phyloP scores from a whole-genome alignment of 225 moss, liverwort and hornwort genomes.

The Lunularia cruciata region DNA sequence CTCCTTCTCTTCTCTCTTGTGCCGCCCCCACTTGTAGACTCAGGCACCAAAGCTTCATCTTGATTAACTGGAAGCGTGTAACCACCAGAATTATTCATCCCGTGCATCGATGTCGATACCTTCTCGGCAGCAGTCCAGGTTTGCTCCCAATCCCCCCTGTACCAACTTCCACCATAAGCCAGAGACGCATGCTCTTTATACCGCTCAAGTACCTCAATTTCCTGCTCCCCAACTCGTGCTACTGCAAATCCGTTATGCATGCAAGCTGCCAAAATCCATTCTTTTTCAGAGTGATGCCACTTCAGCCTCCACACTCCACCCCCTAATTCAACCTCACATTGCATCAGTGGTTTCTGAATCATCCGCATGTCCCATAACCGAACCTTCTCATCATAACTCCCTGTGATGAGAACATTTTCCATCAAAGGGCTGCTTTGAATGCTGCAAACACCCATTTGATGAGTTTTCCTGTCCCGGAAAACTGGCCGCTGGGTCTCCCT shows the following conservation, averaged over 20 bases:
- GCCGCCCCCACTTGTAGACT: not conserved
- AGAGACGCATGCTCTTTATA: slow-evolving; percentile 67
- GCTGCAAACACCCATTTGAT: slow-evolving; percentile 83
- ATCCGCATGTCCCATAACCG: slow-evolving; percentile 79
- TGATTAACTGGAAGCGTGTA: no score
- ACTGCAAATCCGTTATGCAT: slow-evolving; percentile 86
- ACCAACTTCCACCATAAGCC: slow-evolving; percentile 89
- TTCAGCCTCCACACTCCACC: slow-evolving; percentile 95
- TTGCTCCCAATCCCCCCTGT: slow-evolving; percentile 43
- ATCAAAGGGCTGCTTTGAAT: slow-evolving; percentile 58
- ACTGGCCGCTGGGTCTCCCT: slow-evolving; percentile 40
- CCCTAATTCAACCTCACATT: slow-evolving; percentile 53
- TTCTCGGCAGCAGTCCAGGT: not conserved
- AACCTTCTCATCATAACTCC: slow-evolving; percentile 79
- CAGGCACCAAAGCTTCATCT: not conserved
- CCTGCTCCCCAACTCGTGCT: slow-evolving; percentile 42
- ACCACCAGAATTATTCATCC: not conserved
- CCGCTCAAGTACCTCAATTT: slow-evolving; percentile 51
- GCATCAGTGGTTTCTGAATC: slow-evolving; percentile 40
- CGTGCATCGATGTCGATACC: not conserved
- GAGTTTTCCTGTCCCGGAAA: slow-evolving; percentile 66
- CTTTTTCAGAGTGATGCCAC: slow-evolving; percentile 64
- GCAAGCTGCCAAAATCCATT: slow-evolving; percentile 70
- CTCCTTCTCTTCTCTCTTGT: not conserved
- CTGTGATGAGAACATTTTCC: slow-evolving; percentile 60